Evolutionary conservation across 352 stramenopile species (phyloP), one percentile per base, ranked within the genome.

Genomic region (Globisporangium okanoganense): DNA sequence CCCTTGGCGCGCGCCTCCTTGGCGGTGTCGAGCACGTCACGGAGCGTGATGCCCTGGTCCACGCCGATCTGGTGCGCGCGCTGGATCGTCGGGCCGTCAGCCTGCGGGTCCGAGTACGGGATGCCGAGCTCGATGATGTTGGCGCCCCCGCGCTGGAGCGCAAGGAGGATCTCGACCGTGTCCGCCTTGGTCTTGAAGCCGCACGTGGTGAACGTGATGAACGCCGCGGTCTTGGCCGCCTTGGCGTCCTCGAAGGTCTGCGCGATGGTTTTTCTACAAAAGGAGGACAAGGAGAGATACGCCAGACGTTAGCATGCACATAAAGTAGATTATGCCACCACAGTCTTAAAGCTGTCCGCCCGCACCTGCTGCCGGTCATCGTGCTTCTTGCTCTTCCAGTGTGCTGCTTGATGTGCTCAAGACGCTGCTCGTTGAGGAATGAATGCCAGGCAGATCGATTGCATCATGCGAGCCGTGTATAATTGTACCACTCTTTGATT

Each of bases 91-190:
- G 97, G 91, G 22, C 97, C 97, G 82, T 99, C 97, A 0, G 97
- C 97, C 79, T 99, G 94, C 29, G 97, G 97, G 76, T 99, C 97
- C 55, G 96, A 99, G 89, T 99, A 99, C 27, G 97, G 97, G 10
- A 99, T 88, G 29, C 97, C 96, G 16, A 99, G 77, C 78, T 95
- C 97, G 59, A 99, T 99, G 53, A 99, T 89, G 59, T 98, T 90
- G 25, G 96, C 91, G 44, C 97, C 97, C 47, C 96, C 97, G 52
- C 94, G 89, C 81, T 99, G 85, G 67, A 99, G 92, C 25, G 88
- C 96, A 35, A 99, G 76, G 33, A 99, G 72, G 52, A 99, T 95
- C 10, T 97, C 79, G 48, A 98, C 94, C 6, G 97, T 99, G 79
- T 98, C 96, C 68, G 85, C 82, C 71, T 87, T 92, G 43, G 66